A percentile compares a stretch with the other conserved stretches of the same genome.
phyloP scores from a whole-genome alignment of 139 green algal species.

The Zygnema circumcarinatum region DNA sequence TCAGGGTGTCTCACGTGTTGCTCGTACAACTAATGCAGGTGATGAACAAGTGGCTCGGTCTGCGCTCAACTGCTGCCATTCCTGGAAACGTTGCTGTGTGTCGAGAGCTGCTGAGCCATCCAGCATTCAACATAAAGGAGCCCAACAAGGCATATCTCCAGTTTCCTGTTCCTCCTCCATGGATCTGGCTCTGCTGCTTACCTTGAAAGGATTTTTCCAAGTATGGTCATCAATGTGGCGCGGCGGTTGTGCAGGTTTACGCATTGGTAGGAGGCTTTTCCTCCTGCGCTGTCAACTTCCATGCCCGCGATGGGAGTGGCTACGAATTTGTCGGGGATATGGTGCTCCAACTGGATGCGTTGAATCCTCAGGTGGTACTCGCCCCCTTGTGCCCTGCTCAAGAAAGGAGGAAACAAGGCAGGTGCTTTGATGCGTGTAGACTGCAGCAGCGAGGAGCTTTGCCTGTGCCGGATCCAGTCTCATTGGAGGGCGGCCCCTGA shows the following conservation, averaged over 20 bases:
- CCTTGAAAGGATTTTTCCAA: no score
- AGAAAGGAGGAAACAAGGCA: background rate
- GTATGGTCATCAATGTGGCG: no score
- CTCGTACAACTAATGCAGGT: slow-evolving; percentile 63
- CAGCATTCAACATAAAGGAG: slow-evolving; percentile 91
- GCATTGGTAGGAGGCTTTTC: slow-evolving; percentile 68
- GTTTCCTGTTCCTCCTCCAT: slow-evolving; percentile 16
- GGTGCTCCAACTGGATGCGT: slow-evolving; percentile 75
- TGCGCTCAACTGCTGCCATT: slow-evolving; percentile 68
- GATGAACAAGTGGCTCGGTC: slow-evolving; percentile 64
- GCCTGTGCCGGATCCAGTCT: background rate
- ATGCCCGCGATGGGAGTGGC: slow-evolving; percentile 88
- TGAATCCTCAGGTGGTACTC: slow-evolving; percentile 61
- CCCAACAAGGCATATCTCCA: slow-evolving; percentile 78
- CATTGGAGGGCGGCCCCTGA: background rate
- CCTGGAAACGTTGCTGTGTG: slow-evolving; percentile 81
- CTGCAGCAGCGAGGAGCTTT: background rate
- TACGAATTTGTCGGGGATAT: slow-evolving; percentile 92
- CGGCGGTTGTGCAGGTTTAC: slow-evolving; percentile 65
- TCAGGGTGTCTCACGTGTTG: no score
- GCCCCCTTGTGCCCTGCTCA: background rate
- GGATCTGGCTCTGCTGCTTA: background rate
- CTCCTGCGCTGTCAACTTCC: slow-evolving; percentile 88
- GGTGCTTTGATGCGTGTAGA: background rate
- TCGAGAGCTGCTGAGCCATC: slow-evolving; percentile 76